Evolutionary conservation across 345 rosid genomes (phyloP).

Genomic region (Rhodamnia rubescens): DNA sequence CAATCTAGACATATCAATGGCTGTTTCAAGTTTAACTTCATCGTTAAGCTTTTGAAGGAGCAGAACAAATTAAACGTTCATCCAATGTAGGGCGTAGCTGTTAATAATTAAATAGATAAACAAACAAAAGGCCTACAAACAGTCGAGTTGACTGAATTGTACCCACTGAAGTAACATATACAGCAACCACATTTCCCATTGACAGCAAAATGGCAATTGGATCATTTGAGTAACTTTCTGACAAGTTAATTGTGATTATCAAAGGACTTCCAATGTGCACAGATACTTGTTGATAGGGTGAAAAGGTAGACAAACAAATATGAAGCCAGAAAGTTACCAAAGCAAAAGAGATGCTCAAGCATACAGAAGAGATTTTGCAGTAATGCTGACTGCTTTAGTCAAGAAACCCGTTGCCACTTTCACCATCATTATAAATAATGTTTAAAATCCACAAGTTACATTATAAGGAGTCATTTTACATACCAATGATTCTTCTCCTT

Average conservation of each 20-base stretch:
- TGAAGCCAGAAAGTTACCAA: neutral
- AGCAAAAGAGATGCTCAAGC: neutral
- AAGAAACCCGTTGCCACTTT: neutral
- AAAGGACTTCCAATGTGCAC: neutral
- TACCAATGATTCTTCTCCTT: constrained; percentile 87
- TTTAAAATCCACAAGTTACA: neutral
- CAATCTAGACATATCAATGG: neutral
- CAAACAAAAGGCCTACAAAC: neutral
- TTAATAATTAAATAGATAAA: neutral
- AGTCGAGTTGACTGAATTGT: neutral
- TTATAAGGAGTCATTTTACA: constrained; percentile 8
- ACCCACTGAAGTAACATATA: neutral
- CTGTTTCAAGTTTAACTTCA: neutral
- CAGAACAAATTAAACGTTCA: neutral
- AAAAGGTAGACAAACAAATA: neutral
- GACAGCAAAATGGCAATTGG: neutral
- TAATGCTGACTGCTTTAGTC: neutral
- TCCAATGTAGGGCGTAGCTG: neutral
- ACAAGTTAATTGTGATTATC: neutral
- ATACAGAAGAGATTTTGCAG: neutral
- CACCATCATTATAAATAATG: neutral
- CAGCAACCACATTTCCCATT: neutral
- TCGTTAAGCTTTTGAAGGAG: neutral
- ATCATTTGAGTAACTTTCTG: neutral
- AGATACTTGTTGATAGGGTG: neutral